Conservation (phyloP, 78 protist species). For the slime mould (Dictyostelium discoideum) region DNA sequence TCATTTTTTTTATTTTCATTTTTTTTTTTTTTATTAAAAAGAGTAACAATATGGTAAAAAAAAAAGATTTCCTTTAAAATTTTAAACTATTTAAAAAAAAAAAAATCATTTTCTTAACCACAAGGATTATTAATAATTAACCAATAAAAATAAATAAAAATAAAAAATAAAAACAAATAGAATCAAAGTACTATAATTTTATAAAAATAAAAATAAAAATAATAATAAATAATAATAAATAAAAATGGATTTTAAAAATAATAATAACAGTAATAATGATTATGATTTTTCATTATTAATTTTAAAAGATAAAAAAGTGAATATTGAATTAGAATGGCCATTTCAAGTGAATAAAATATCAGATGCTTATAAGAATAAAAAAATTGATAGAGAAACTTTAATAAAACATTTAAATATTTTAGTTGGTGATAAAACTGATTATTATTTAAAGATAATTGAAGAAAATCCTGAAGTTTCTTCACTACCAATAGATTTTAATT, state of each 20-base stretch:
- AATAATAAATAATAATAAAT: neutral
- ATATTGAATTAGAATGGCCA: constrained; percentile 1
- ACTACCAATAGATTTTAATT: neutral
- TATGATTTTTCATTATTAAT: neutral
- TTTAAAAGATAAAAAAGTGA: neutral
- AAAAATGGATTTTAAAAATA: neutral
- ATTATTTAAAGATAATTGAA: neutral
- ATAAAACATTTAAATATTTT: neutral
- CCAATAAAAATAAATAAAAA: too few species aligned
- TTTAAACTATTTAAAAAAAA: too few species aligned
- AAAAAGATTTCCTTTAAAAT: neutral
- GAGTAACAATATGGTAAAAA: neutral
- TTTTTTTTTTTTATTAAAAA: too few species aligned
- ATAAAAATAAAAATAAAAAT: too few species aligned
- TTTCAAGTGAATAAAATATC: neutral
- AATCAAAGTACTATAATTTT: too few species aligned
- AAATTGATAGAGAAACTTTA: neutral
- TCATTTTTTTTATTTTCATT: too few species aligned
- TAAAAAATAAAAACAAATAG: too few species aligned
- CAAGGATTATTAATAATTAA: neutral
- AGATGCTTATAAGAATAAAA: neutral
- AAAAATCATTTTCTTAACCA: too few species aligned
- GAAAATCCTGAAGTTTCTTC: neutral
- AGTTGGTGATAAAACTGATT: neutral
- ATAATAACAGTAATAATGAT: neutral